A percentile compares a stretch with the other conserved stretches of the same genome.
phyloP scores from a whole-genome alignment of 306 rosid species.

The Luffa aegyptiaca region DNA sequence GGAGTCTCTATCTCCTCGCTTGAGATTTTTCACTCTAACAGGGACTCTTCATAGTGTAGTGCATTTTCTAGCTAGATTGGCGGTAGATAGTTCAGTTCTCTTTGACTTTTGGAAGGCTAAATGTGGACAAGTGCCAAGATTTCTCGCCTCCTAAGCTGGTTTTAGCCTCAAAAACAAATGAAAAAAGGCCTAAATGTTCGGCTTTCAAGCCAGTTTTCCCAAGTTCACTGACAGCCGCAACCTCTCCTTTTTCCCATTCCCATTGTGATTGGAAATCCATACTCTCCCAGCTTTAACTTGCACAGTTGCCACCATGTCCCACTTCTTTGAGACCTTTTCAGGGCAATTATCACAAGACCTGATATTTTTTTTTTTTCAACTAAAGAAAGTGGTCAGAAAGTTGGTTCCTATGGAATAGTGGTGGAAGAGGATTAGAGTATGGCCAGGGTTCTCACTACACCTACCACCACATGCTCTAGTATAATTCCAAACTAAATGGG shows the following conservation, averaged over 20 bases:
- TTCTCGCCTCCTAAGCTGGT: not conserved
- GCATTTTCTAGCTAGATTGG: not conserved
- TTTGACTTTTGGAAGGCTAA: not conserved
- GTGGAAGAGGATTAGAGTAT: not conserved
- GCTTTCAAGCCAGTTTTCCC: not conserved
- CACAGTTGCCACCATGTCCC: slow-evolving; percentile 1
- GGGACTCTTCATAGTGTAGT: not conserved
- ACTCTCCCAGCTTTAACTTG: not conserved
- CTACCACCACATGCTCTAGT: not conserved
- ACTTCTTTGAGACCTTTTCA: not conserved
- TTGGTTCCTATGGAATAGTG: not conserved
- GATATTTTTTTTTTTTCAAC: not conserved
- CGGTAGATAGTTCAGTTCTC: not conserved
- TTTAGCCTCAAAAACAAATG: not conserved
- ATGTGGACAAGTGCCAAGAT: not conserved
- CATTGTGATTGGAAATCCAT: not conserved
- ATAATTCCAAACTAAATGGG: slow-evolving; percentile 2
- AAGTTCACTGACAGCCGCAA: not conserved
- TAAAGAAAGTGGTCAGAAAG: not conserved
- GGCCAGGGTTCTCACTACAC: not conserved
- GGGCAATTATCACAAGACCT: not conserved
- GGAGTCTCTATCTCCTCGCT: not conserved
- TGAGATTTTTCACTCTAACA: not conserved
- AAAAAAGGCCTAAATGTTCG: not conserved
- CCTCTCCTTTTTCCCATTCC: not conserved